phyloP scores from a whole-genome alignment of 179 eudicot genomes.

The Vitellaria paradoxa region DNA sequence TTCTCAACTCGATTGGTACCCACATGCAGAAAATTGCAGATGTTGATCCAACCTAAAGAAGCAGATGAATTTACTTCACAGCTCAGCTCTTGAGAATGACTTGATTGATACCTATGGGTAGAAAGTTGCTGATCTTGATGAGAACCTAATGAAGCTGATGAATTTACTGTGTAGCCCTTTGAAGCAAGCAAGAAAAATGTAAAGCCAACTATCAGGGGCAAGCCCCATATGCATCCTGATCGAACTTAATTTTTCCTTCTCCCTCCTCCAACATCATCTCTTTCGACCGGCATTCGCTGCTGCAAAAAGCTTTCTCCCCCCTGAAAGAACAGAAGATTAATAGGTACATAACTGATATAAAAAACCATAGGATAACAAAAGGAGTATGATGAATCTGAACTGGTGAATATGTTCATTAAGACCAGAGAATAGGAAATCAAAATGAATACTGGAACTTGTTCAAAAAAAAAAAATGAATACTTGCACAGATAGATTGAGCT shows the following conservation, averaged over 20 bases:
- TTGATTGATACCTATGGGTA: neutral
- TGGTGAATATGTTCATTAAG: neutral
- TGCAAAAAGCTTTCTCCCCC: slow-evolving; percentile 69
- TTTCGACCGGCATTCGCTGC: slow-evolving; percentile 50
- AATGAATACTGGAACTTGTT: neutral
- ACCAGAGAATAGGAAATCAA: neutral
- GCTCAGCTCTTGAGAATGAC: neutral
- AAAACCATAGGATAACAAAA: neutral
- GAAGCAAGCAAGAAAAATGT: neutral
- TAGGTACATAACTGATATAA: neutral
- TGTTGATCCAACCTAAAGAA: no score
- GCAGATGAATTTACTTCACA: no score
- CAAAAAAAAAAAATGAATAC: no score
- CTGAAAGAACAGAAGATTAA: slow-evolving; percentile 19
- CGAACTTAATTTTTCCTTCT: slow-evolving; percentile 18
- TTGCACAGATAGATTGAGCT: neutral
- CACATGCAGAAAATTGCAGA: no score
- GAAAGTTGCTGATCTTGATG: slow-evolving; percentile 8
- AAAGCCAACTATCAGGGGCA: slow-evolving; percentile 11
- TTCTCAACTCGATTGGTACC: no score
- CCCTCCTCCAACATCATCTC: slow-evolving; percentile 52
- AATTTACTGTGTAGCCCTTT: neutral
- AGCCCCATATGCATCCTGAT: neutral
- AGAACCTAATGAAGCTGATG: slow-evolving; percentile 10
- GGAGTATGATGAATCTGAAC: neutral